A percentile compares a stretch with the other conserved stretches of the same genome.
Evolutionary conservation across 805 yeast genomes (phyloP).

Genomic region (Metahyphopichia silvanorum): DNA sequence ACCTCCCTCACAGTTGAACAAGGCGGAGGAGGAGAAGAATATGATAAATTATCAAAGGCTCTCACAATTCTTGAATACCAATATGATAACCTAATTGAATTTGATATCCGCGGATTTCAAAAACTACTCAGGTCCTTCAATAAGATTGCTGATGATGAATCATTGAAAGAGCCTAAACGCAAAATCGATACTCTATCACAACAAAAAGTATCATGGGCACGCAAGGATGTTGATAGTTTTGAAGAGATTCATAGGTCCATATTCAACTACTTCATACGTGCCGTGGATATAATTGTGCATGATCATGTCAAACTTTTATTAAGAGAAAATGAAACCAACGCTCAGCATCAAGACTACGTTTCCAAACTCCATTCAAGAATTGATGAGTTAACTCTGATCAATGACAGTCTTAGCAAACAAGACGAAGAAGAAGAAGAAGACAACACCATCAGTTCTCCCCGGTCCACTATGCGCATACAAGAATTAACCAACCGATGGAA

Average conservation of each 20-base stretch:
- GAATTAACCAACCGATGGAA: constrained; percentile 66
- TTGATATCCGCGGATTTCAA: constrained; percentile 46
- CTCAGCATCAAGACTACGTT: constrained; percentile 17
- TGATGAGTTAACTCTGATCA: constrained; percentile 20
- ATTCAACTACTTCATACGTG: constrained; percentile 56
- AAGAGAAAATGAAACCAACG: constrained; percentile 26
- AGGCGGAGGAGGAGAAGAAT: constrained; percentile 2
- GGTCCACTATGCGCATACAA: constrained; percentile 50
- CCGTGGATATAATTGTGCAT: constrained; percentile 54
- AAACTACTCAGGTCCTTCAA: constrained; percentile 50
- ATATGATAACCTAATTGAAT: constrained; percentile 36
- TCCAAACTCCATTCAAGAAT: constrained; percentile 20
- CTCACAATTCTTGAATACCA: constrained; percentile 36
- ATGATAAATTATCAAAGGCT: constrained; percentile 8
- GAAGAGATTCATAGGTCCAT: constrained; percentile 43
- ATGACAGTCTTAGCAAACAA: constrained; percentile 16
- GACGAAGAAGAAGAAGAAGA: constrained; percentile 9
- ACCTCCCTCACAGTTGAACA: constrained; percentile 17
- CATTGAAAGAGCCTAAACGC: constrained; percentile 56
- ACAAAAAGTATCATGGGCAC: background rate
- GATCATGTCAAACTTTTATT: constrained; percentile 48
- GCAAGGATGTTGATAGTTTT: constrained; percentile 16
- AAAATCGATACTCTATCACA: constrained; percentile 37
- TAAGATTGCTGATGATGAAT: constrained; percentile 54
- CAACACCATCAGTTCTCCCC: constrained; percentile 19